These are phyloP conservation scores for Xylariaceae sp. DNA, from an alignment of 2,329 filamentous ascomycete species.

Conservation along the genomic window DNA sequence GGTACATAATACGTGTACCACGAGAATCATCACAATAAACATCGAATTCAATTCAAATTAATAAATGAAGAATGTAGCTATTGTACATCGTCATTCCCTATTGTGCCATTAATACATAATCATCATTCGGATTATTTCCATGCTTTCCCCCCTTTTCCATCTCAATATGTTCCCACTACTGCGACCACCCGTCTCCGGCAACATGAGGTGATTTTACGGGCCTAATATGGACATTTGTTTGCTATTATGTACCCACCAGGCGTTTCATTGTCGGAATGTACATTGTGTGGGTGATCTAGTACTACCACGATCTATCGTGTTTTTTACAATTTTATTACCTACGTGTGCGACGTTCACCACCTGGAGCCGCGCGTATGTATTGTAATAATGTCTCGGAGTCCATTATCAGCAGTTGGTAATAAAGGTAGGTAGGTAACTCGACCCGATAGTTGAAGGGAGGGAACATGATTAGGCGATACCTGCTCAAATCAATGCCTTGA, in stretches of 20 bases:
- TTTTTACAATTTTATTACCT: constrained; percentile 2
- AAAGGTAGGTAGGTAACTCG: too few species aligned
- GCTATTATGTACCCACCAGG: constrained; percentile 24
- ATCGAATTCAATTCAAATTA: too few species aligned
- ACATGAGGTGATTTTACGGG: constrained; percentile 26
- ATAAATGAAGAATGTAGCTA: too few species aligned
- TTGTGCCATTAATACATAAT: not conserved
- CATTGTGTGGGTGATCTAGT: constrained; percentile 3
- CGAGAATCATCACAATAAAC: too few species aligned
- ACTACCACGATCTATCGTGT: not conserved
- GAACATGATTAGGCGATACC: not conserved
- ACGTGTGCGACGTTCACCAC: not conserved
- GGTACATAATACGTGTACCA: too few species aligned
- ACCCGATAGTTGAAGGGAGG: not conserved
- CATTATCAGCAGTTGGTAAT: not conserved
- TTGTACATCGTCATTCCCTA: too few species aligned
- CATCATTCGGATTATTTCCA: too few species aligned
- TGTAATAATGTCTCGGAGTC: constrained; percentile 16
- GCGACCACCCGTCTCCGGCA: constrained; percentile 32
- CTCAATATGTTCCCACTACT: constrained; percentile 15
- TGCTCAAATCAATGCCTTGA: not conserved
- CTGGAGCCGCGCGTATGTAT: not conserved
- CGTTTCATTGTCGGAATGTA: constrained; percentile 16
- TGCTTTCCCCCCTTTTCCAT: not conserved
- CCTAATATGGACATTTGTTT: constrained; percentile 33